phyloP scores from a whole-genome alignment of 192 early-diverging fungal species.

The Dispira simplex region DNA sequence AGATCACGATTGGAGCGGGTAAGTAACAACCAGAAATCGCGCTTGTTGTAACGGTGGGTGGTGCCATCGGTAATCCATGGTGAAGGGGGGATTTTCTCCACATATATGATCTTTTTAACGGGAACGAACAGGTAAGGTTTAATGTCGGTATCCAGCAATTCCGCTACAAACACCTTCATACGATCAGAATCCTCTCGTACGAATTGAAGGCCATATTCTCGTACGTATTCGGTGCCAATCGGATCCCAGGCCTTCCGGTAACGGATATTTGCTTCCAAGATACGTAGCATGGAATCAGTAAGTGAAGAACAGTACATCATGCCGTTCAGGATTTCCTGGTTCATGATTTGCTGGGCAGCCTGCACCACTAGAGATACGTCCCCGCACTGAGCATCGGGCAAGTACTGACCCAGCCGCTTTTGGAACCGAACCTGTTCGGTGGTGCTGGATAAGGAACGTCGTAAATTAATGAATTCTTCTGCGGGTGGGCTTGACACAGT shows the following conservation, averaged over 20 bases:
- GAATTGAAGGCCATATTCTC: constrained; percentile 9
- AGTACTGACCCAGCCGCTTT: neutral
- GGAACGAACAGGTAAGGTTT: constrained; percentile 6
- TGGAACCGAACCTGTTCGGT: neutral
- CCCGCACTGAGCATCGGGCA: neutral
- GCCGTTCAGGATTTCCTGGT: constrained; percentile 2
- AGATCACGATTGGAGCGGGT: constrained; percentile 2
- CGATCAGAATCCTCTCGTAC: constrained; percentile 5
- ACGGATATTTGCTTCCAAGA: constrained; percentile 3
- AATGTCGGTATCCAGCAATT: constrained; percentile 1
- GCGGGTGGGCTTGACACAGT: neutral
- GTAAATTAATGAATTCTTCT: neutral
- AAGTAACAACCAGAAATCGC: constrained; percentile 10
- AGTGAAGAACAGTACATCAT: neutral
- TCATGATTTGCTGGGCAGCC: constrained; percentile 10
- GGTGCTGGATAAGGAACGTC: neutral
- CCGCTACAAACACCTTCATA: constrained; percentile 5
- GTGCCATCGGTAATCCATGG: neutral
- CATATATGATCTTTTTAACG: neutral
- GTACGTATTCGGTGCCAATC: constrained; percentile 8
- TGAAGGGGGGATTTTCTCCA: neutral
- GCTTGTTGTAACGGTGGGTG: neutral
- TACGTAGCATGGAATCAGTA: constrained; percentile 1
- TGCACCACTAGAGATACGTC: neutral
- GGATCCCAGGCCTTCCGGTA: constrained; percentile 8